A percentile compares a stretch with the other conserved stretches of the same genome.
Evolutionary conservation across 2,329 filamentous ascomycete genomes (phyloP).

Genomic region (Karstenula rhodostoma): DNA sequence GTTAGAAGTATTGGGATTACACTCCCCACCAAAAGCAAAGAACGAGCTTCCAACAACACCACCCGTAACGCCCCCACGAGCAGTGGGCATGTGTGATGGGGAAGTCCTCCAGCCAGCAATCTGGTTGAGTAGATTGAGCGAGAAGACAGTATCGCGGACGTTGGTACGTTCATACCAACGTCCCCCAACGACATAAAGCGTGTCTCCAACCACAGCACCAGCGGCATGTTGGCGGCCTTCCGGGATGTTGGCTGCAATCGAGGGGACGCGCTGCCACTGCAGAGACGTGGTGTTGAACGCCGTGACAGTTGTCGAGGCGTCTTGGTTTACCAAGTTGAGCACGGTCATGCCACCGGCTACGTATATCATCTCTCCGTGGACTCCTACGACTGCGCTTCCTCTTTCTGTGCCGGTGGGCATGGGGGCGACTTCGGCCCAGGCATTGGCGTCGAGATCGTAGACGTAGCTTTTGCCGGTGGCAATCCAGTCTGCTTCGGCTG

Average conservation of each 20-base stretch:
- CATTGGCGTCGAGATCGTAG: conserved; percentile 13
- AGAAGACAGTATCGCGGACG: conserved; percentile 16
- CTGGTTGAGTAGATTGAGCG: conserved; percentile 13
- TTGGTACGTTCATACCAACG: conserved; percentile 4
- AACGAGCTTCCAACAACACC: conserved; percentile 14
- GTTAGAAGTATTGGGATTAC: conserved; percentile 10
- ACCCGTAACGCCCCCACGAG: conserved; percentile 13
- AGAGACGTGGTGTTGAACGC: conserved; percentile 7
- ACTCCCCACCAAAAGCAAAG: conserved; percentile 22
- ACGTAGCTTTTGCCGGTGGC: conserved; percentile 9
- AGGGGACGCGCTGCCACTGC: conserved; percentile 5
- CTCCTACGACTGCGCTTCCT: conserved; percentile 16
- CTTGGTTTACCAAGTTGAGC: not conserved
- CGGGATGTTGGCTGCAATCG: conserved; percentile 7
- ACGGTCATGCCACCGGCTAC: conserved; percentile 17
- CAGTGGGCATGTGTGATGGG: conserved; percentile 15
- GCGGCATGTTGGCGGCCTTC: conserved; percentile 21
- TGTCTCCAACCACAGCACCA: conserved; percentile 14
- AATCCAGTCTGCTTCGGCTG: conserved; percentile 3
- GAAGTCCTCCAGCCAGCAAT: conserved; percentile 3
- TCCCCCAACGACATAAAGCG: conserved; percentile 5
- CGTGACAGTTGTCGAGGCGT: conserved; percentile 3
- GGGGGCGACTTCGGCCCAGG: conserved; percentile 12
- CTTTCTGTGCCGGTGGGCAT: conserved; percentile 13
- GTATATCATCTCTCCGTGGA: conserved; percentile 17